Evolutionary conservation across 2,329 filamentous ascomycete species (phyloP).

Genomic region (Phialophora verrucosa): DNA sequence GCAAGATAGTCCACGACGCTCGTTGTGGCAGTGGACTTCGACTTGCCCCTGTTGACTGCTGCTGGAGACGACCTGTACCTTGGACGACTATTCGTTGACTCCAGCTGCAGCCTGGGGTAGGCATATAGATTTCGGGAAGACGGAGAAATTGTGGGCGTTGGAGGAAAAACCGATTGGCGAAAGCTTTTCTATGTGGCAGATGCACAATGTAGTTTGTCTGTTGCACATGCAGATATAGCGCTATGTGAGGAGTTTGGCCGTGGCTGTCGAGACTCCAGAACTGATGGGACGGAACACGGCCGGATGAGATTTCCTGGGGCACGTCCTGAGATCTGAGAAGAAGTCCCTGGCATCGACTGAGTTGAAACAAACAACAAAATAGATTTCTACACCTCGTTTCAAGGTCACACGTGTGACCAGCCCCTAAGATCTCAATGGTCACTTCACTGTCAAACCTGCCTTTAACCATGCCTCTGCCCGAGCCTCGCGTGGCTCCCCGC

Average conservation of each 20-base stretch:
- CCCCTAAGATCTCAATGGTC: background rate
- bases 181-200: conserved; percentile 40
- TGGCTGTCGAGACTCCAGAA: background rate
- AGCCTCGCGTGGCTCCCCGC: background rate
- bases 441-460: background rate
- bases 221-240: conserved; percentile 6
- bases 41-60: conserved; percentile 38
- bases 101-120: conserved; percentile 45
- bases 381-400: background rate
- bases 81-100: conserved; percentile 46
- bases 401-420: background rate
- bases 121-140: conserved; percentile 42
- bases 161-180: conserved; percentile 49
- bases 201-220: background rate
- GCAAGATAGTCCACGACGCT: conserved; percentile 51
- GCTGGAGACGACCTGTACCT: conserved; percentile 35
- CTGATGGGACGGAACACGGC: background rate
- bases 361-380: background rate
- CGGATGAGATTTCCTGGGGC: background rate
- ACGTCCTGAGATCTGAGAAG: background rate
- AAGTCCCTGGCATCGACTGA: background rate
- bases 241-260: conserved; percentile 4
- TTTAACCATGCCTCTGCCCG: background rate
- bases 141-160: conserved; percentile 48
- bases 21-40: conserved; percentile 52